phyloP scores from a whole-genome alignment of 768 basidiomycete genomes.

The Cubamyces sp. region DNA sequence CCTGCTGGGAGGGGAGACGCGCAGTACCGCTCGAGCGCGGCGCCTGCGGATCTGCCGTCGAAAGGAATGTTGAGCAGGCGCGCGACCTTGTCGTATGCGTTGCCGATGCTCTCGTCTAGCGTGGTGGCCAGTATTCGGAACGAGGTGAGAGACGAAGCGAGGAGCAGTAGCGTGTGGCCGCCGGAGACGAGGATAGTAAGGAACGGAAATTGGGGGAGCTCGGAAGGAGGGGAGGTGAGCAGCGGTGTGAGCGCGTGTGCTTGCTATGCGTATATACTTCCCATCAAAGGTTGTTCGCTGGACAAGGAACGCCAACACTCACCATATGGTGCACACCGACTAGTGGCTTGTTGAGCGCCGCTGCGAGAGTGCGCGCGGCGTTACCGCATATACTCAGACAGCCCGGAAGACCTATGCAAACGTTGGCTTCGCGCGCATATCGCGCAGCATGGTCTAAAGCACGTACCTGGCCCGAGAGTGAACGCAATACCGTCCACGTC shows the following conservation, averaged over 20 bases:
- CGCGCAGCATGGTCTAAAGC: neutral
- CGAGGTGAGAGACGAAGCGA: slow-evolving; percentile 58
- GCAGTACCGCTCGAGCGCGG: slow-evolving; percentile 79
- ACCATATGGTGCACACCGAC: slow-evolving; percentile 98
- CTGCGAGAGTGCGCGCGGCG: slow-evolving; percentile 85
- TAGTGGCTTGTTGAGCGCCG: slow-evolving; percentile 74
- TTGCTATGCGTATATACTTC: slow-evolving; percentile 57
- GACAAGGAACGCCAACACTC: slow-evolving; percentile 17
- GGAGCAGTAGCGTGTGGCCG: slow-evolving; percentile 90
- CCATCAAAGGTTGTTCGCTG: neutral
- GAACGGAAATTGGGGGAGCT: slow-evolving; percentile 75
- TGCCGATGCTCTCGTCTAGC: slow-evolving; percentile 74
- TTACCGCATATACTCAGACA: slow-evolving; percentile 81
- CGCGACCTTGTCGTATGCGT: slow-evolving; percentile 83
- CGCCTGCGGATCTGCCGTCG: slow-evolving; percentile 68
- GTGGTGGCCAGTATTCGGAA: slow-evolving; percentile 80
- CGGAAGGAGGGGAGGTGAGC: slow-evolving; percentile 55
- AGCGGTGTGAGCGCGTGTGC: slow-evolving; percentile 87
- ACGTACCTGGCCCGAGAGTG: slow-evolving; percentile 81
- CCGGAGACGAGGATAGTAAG: slow-evolving; percentile 88
- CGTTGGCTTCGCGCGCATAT: neutral
- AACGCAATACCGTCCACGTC: slow-evolving; percentile 89
- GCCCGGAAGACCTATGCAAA: slow-evolving; percentile 65
- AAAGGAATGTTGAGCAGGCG: slow-evolving; percentile 69
- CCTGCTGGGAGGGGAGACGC: slow-evolving; percentile 32